These are phyloP conservation scores for Beta lomatogona DNA, from an alignment of 179 eudicot species.

Conservation along the genomic window DNA sequence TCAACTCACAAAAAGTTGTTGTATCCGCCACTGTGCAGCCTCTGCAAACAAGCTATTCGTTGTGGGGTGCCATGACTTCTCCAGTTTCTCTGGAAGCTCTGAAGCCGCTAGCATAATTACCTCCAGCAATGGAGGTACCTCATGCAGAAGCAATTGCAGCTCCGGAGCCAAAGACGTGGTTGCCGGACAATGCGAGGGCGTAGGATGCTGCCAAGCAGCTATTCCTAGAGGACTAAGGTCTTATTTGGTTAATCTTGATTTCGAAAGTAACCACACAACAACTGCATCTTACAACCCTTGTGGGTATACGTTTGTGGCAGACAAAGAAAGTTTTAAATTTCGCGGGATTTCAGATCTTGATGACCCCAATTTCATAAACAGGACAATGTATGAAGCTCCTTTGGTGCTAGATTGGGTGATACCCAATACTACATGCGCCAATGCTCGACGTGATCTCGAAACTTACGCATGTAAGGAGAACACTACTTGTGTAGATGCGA, in stretches of 20 bases:
- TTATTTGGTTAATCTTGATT: not conserved
- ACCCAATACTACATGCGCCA: not conserved
- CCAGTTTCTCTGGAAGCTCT: not conserved
- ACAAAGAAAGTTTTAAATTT: not conserved
- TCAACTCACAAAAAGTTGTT: not conserved
- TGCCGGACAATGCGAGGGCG: not conserved
- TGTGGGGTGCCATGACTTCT: not conserved
- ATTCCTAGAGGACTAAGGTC: not conserved
- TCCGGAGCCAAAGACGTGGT: not conserved
- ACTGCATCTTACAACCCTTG: not conserved
- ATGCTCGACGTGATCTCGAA: not conserved
- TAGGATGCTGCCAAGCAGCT: not conserved
- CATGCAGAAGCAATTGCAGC: not conserved
- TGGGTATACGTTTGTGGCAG: slow-evolving; percentile 1
- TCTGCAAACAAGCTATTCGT: not conserved
- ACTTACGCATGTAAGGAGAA: not conserved
- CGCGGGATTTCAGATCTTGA: not conserved
- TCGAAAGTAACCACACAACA: not conserved
- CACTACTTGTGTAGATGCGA: not conserved
- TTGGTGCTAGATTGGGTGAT: slow-evolving; percentile 7
- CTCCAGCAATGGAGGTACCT: not conserved
- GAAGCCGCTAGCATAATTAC: not conserved
- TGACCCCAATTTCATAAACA: not conserved
- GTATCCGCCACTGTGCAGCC: not conserved
- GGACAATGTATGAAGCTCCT: slow-evolving; percentile 3